A percentile compares a stretch with the other conserved stretches of the same genome.
Evolutionary conservation across 495 filamentous ascomycete species (phyloP).

Genomic region (Bacidia gigantensis): DNA sequence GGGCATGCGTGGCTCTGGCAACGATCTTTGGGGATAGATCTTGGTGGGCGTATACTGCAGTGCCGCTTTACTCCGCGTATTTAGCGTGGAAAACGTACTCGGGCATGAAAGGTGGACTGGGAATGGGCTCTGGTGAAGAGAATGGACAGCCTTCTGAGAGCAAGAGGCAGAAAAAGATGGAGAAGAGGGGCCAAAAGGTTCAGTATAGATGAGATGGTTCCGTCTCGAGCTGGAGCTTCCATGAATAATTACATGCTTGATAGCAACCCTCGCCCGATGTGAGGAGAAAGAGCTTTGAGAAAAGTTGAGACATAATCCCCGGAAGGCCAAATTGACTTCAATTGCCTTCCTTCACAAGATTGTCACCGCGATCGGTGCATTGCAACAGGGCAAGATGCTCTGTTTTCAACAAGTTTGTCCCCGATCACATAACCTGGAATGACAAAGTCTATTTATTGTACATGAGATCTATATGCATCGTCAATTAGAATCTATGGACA

Average conservation of each 20-base stretch:
- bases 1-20: constrained; percentile 50
- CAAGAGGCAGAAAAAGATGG: constrained; percentile 50
- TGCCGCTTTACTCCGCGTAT: constrained; percentile 58
- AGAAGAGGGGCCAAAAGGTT: constrained; percentile 41
- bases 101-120: constrained; percentile 53
- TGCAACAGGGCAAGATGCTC: no score
- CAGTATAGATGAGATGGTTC: constrained; percentile 36
- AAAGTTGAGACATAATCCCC: no score
- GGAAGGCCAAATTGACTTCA: no score
- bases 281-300: neutral
- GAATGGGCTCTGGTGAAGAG: constrained; percentile 52
- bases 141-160: constrained; percentile 31
- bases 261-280: neutral
- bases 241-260: neutral
- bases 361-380: no score
- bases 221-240: constrained; percentile 1
- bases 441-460: no score
- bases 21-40: constrained; percentile 59
- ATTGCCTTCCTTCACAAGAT: no score
- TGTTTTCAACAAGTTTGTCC: no score
- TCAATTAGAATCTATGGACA: no score
- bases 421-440: no score
- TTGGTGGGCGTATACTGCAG: constrained; percentile 59
- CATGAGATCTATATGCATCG: no score
- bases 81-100: constrained; percentile 52